These are phyloP conservation scores for Debaryomyces sp. DNA, from an alignment of 1,139 yeast species.

Conservation along the genomic window DNA sequence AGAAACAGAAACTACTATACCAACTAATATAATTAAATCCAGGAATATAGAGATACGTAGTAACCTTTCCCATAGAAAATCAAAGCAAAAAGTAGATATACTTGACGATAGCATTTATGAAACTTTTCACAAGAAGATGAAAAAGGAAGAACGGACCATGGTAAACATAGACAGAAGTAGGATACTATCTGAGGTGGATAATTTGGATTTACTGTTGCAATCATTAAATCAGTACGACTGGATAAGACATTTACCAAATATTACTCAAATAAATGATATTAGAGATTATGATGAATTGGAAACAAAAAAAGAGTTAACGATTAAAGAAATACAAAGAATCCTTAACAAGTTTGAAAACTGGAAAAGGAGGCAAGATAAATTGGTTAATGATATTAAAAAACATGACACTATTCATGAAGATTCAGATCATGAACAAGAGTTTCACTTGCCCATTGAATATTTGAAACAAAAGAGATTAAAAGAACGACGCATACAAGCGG, in stretches of 20 bases:
- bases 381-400: slow-evolving; percentile 29
- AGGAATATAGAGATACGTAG: slow-evolving; percentile 12
- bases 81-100: slow-evolving; percentile 35
- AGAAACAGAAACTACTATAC: slow-evolving; percentile 12
- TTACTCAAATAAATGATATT: slow-evolving; percentile 56
- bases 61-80: slow-evolving; percentile 22
- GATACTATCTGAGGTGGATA: slow-evolving; percentile 54
- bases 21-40: slow-evolving; percentile 10
- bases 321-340: slow-evolving; percentile 50
- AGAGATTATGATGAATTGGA: slow-evolving; percentile 51
- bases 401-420: slow-evolving; percentile 15
- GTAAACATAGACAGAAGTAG: slow-evolving; percentile 57
- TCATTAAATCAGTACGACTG: slow-evolving; percentile 57
- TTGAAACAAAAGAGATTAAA: slow-evolving; percentile 22
- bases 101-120: slow-evolving; percentile 49
- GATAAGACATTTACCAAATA: slow-evolving; percentile 51
- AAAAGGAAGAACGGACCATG: slow-evolving; percentile 66
- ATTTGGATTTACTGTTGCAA: slow-evolving; percentile 45
- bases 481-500: slow-evolving; percentile 22
- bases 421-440: slow-evolving; percentile 23
- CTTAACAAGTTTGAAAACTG: slow-evolving; percentile 51
- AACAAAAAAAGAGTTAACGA: slow-evolving; percentile 52
- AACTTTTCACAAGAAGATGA: slow-evolving; percentile 62
- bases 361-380: slow-evolving; percentile 35
- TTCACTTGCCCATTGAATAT: slow-evolving; percentile 20